Base-by-base conservation (phyloP, 208 protist genomes). In the Trypanosoma boissoni region DNA sequence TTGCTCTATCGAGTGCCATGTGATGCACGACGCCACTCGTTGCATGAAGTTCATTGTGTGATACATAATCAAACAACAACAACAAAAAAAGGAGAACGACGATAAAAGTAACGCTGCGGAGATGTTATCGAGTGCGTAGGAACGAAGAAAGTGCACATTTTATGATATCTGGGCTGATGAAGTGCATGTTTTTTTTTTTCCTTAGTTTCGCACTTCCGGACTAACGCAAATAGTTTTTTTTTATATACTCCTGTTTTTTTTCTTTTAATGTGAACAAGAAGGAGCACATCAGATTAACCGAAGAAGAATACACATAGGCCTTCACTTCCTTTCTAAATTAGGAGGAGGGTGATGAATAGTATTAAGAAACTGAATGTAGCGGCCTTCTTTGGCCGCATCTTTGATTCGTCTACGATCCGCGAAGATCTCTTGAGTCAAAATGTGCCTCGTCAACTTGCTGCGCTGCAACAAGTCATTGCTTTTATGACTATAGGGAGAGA, bases 401-500 rank as follows among this genome's bases (percentile, higher is more conserved):
- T 96, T 55, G 97, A 98, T 63, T 81, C 88, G 28, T 56, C 76
- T 29, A 83, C 96, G 53, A 75, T 95, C 32, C 77, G 80, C 52
- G 88, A 97, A 57, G 93, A 98, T 39, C 72, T 98, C 28, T 37
- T 75, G 46, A 94, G 84, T 67, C 81, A 91, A 27, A 80, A 88
- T 41, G 85, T 92, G 49, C 70, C 83, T 6, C 91, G 88, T 24
- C 94, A 97, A 71, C 95, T 97, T 48, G 80, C 97, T 10, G 91
- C 97, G 21, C 81, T 99, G 2, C 97, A 99, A 58, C 98, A 99
- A 64, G 86, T 99, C 16, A 93, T 99, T 50, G 96, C 97, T 9
- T 96, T 86, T 32, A 99, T 99, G 98, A 99, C 97, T 23, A 95
- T 99, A 28, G 98, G 98, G 29, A 98, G 98, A 61, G 98, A 99